phyloP scores from a whole-genome alignment of 495 filamentous ascomycete species.

The Pyronema omphalodes region DNA sequence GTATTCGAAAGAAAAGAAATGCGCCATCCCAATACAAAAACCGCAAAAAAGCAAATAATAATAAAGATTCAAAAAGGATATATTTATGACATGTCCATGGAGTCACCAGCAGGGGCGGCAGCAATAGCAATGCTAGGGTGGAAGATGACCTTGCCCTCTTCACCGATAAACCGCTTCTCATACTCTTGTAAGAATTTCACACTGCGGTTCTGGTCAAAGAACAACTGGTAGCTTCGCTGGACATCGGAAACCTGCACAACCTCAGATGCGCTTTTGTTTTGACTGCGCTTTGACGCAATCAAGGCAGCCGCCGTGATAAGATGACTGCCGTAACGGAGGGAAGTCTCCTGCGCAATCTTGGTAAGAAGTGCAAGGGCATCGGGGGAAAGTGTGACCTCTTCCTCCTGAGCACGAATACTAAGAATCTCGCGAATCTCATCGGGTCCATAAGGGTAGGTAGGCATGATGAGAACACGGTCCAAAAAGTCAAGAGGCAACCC shows the following conservation, averaged over 20 bases:
- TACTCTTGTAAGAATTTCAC: slow-evolving; percentile 78
- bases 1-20: neutral
- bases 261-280: slow-evolving; percentile 28
- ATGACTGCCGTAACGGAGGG: slow-evolving; percentile 81
- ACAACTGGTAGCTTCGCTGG: slow-evolving; percentile 77
- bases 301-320: slow-evolving; percentile 73
- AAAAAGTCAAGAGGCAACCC: slow-evolving; percentile 86
- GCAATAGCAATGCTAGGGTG: neutral
- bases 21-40: slow-evolving; percentile 2
- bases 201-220: slow-evolving; percentile 74
- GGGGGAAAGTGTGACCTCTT: slow-evolving; percentile 61
- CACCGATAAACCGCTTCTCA: slow-evolving; percentile 67
- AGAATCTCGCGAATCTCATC: slow-evolving; percentile 85
- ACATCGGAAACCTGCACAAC: slow-evolving; percentile 67
- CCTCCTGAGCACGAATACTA: slow-evolving; percentile 57
- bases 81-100: slow-evolving; percentile 3
- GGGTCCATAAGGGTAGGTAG: slow-evolving; percentile 65
- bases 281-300: slow-evolving; percentile 45
- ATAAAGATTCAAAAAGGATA: neutral
- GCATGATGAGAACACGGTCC: slow-evolving; percentile 82
- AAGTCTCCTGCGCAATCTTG: slow-evolving; percentile 68
- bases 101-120: neutral
- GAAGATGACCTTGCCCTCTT: slow-evolving; percentile 1
- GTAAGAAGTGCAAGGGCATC: slow-evolving; percentile 69
- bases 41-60: neutral